phyloP scores from a whole-genome alignment of 2,329 filamentous ascomycete species.

The Trichoderma semiorbis region DNA sequence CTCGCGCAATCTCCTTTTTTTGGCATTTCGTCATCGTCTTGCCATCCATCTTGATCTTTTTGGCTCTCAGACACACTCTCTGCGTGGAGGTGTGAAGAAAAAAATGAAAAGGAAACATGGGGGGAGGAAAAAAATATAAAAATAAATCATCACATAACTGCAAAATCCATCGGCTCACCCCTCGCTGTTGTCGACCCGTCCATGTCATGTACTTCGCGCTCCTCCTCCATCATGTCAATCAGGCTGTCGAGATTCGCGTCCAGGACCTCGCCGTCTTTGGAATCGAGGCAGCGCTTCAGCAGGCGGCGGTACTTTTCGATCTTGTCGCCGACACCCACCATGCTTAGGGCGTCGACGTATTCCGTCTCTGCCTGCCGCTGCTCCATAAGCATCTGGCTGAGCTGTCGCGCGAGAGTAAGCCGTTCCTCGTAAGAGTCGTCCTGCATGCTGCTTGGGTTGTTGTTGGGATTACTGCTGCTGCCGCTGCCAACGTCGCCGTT shows the following conservation, averaged over 20 bases:
- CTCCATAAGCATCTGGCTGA: conserved; percentile 55
- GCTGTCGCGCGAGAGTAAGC: conserved; percentile 54
- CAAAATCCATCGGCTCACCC: conserved; percentile 32
- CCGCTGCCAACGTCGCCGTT: conserved; percentile 42
- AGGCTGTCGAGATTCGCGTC: conserved; percentile 61
- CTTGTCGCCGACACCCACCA: conserved; percentile 68
- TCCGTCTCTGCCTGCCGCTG: conserved; percentile 61
- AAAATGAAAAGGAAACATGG: not conserved
- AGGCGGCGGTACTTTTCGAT: conserved; percentile 70
- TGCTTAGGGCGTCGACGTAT: conserved; percentile 65
- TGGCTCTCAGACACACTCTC: not conserved
- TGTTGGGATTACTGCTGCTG: conserved; percentile 4
- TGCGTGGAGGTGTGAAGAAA: not conserved
- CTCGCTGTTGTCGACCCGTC: conserved; percentile 30
- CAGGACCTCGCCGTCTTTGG: conserved; percentile 63
- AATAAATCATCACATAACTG: conserved; percentile 12
- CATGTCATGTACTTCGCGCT: conserved; percentile 45
- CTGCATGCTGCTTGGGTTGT: conserved; percentile 21
- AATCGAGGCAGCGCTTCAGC: conserved; percentile 64
- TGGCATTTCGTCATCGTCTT: not conserved
- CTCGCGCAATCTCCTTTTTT: not conserved
- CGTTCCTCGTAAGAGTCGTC: conserved; percentile 53
- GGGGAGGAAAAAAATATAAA: not conserved
- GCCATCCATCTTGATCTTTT: not conserved
- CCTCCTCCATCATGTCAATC: conserved; percentile 62